Evolutionary conservation across 108 stramenopile species (phyloP).

Genomic region (Schizochytrium sp.): DNA sequence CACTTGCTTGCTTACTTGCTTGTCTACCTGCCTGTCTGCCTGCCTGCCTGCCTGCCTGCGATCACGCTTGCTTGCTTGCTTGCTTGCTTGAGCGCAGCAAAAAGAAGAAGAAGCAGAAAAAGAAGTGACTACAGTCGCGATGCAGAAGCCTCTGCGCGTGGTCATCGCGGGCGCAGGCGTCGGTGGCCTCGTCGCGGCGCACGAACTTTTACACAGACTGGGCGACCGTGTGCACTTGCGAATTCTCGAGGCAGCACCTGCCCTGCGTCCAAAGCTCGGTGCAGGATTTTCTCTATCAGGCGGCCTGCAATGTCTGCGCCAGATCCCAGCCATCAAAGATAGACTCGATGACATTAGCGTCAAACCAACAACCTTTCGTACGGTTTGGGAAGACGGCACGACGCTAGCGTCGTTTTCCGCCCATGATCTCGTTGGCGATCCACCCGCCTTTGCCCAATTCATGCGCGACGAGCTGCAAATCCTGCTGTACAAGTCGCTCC

Average conservation of each 20-base stretch:
- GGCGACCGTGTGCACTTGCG: constrained; percentile 18
- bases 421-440: constrained; percentile 23
- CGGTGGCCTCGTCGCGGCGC: constrained; percentile 33
- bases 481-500: constrained; percentile 5
- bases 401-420: constrained; percentile 23
- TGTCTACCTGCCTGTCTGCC: background rate
- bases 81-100: background rate
- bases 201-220: constrained; percentile 16
- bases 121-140: too few relatives aligned
- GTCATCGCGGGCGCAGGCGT: constrained; percentile 31
- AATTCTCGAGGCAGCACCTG: constrained; percentile 19
- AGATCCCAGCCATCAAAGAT: background rate
- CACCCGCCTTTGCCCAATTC: constrained; percentile 13
- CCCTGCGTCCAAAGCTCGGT: constrained; percentile 27
- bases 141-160: background rate
- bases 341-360: constrained; percentile 27
- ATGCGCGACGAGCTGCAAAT: constrained; percentile 33
- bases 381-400: constrained; percentile 22
- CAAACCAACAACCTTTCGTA: background rate
- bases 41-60: background rate
- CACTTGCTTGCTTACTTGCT: background rate
- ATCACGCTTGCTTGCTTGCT: background rate
- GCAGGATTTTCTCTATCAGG: constrained; percentile 32
- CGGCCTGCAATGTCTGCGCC: constrained; percentile 3
- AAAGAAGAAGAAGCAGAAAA: background rate